Conservation (phyloP, 306 rosid species). For the Hylodesmum podocarpum region DNA sequence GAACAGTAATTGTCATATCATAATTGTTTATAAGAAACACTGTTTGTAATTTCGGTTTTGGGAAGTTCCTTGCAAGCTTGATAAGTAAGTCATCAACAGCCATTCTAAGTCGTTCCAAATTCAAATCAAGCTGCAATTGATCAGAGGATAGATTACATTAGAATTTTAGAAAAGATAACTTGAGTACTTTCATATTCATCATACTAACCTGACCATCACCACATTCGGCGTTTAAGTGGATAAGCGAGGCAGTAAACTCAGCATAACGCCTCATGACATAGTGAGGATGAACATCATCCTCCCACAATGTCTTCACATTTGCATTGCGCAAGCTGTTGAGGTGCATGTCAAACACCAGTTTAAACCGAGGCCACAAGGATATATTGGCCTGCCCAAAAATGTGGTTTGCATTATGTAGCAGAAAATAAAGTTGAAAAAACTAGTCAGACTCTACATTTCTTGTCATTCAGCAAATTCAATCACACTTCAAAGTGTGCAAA, state of each 20-base stretch:
- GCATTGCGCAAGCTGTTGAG: conserved; percentile 90
- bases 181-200: conserved; percentile 5
- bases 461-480: neutral
- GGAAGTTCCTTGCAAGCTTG: conserved; percentile 90
- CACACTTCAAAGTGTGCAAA: neutral
- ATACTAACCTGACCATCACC: conserved; percentile 91
- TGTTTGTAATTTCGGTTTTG: conserved; percentile 71
- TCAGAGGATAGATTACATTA: conserved; percentile 17
- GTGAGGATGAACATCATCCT: conserved; percentile 98
- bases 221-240: conserved; percentile 83
- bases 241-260: conserved; percentile 94
- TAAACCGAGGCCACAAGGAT: conserved; percentile 96
- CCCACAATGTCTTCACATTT: conserved; percentile 87
- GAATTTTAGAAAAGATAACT: neutral
- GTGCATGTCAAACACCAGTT: conserved; percentile 96
- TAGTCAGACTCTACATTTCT: neutral
- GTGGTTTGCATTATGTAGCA: neutral
- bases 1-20: conserved; percentile 90
- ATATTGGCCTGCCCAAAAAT: conserved; percentile 71
- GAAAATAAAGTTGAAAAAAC: neutral
- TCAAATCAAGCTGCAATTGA: conserved; percentile 78
- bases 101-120: conserved; percentile 91
- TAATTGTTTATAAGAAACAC: conserved; percentile 96
- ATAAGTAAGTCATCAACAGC: conserved; percentile 90
- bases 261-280: conserved; percentile 97